A percentile compares a stretch with the other conserved stretches of the same genome.
Evolutionary conservation across 768 basidiomycete genomes (phyloP).

Genomic region (Mycena haematopus): DNA sequence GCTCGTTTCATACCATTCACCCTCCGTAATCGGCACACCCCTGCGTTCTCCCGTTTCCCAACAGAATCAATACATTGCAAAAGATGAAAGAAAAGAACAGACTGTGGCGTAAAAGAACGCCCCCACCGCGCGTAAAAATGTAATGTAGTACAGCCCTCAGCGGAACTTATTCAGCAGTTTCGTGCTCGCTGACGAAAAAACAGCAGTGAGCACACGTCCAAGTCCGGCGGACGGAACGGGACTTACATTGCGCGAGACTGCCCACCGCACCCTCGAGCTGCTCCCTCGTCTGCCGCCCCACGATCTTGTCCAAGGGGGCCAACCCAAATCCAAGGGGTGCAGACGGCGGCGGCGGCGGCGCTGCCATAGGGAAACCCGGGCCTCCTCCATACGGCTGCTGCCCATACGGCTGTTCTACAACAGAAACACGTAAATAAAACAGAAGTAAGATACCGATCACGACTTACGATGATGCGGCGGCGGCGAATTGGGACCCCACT

Average conservation of each 20-base stretch:
- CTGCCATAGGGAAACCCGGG: conserved; percentile 35
- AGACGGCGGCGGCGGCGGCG: conserved; percentile 34
- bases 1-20: conserved; percentile 16
- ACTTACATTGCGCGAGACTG: conserved; percentile 60
- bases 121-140: no score
- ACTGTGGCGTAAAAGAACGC: background rate
- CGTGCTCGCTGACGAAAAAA: conserved; percentile 42
- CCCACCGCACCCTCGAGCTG: conserved; percentile 57
- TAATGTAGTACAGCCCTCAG: conserved; percentile 35
- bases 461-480: conserved; percentile 27
- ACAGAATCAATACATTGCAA: conserved; percentile 14
- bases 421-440: conserved; percentile 28
- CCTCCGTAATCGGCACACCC: conserved; percentile 22
- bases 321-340: conserved; percentile 50
- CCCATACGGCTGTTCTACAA: conserved; percentile 24
- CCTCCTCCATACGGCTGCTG: conserved; percentile 33
- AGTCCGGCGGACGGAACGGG: conserved; percentile 1
- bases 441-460: conserved; percentile 3
- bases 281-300: conserved; percentile 54
- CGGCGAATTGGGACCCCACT: conserved; percentile 16
- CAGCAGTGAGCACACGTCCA: conserved; percentile 4
- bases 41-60: conserved; percentile 19
- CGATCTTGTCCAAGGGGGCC: conserved; percentile 61
- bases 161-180: conserved; percentile 56
- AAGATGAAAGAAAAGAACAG: background rate